Base-by-base conservation (phyloP, 2,329 filamentous ascomycete species). In the Trichoderma cornu-damae region DNA sequence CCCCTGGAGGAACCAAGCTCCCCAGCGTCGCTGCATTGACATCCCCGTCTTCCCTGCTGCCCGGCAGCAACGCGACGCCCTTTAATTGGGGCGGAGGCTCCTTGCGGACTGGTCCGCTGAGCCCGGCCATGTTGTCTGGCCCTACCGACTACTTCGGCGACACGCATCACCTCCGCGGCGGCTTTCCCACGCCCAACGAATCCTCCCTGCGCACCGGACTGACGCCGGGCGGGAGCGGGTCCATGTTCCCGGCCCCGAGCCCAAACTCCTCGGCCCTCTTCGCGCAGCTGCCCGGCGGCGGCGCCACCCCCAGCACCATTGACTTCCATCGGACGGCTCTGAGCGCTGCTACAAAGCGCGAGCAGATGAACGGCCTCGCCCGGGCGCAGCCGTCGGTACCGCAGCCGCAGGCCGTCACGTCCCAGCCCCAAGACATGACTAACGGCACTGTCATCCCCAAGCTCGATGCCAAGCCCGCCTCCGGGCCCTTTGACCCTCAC, bases 241-340 rank as follows among this genome's bases (percentile, higher is more conserved):
- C 92, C 65, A 97, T 97, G 90, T 97, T 97, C 77, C 91, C 93
- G 57, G 89, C 88, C 55, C 88, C 90, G 2, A 96, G 89, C 70
- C 92, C 90, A 34, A 95, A 89, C 70, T 89, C 90, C 70, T 89
- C 90, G 0, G 88, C 88, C 50, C 75, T 96, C 6, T 90, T 92
- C 72, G 87, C 87, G 60, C 87, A 88, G 63, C 76, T 94, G 35
- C 85, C 89, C 62, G 89, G 84, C 68, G 89, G 89, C 62, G 89
- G 87, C 57, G 88, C 90, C 3, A 99, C 94, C 1, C 94, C 94
- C 7, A 87, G 87, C 61, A 96, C 93, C 0, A 77, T 96, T 49
- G 94, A 99, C 67, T 99, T 99, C 67, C 93, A 97, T 66, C 88
- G 93, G 59, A 96, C 93, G 62, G 94, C 93, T 26, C 77, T 97